Base-by-base conservation (phyloP, 805 yeast species). In the Ogataea siamensis region DNA sequence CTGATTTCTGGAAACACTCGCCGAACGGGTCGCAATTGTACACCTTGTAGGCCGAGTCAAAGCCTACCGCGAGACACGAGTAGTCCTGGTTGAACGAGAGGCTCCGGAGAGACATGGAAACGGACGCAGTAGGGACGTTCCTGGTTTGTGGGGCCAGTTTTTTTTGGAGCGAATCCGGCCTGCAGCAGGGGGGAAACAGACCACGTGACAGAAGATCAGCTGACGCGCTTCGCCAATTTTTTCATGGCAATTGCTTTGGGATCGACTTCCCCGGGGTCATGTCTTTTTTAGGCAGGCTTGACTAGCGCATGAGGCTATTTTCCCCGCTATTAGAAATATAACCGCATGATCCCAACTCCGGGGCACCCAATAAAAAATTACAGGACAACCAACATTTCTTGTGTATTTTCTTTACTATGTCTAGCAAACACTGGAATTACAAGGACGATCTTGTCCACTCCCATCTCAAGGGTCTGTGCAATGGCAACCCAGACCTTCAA, bases 1-100 rank as follows among this genome's bases (percentile, higher is more conserved):
- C 62, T 21, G 45, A 37, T 24, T 55, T 66, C 15, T 64, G 69
- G 54, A 78, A 82, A 53, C 86, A 83, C 48, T 73, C 75, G 8
- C 89, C 89, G 60, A 86, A 83, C 11, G 95, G 95, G 47, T 84
- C 88, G 61, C 96, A 88, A 55, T 86, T 86, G 69, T 74, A 91
- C 32, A 91, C 84, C 50, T 74, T 74, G 58, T 85, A 80, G 9
- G 83, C 78, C 28, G 67, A 66, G 28, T 72, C 71, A 5, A 82
- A 71, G 2, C 94, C 93, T 1, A 83, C 77, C 1, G 93, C 83
- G 12, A 88, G 71, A 62, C 96, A 87, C 56, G 71, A 72, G 43
- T 80, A 80, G 64, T 91, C 96, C 70, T 91, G 99, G 64, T 93
- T 91, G 73, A 89, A 88, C 11, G 52, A 47, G 33, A 19, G 50